These are phyloP conservation scores for Ganoderma sp. DNA, from an alignment of 1,284 basidiomycete species.

Conservation along the genomic window DNA sequence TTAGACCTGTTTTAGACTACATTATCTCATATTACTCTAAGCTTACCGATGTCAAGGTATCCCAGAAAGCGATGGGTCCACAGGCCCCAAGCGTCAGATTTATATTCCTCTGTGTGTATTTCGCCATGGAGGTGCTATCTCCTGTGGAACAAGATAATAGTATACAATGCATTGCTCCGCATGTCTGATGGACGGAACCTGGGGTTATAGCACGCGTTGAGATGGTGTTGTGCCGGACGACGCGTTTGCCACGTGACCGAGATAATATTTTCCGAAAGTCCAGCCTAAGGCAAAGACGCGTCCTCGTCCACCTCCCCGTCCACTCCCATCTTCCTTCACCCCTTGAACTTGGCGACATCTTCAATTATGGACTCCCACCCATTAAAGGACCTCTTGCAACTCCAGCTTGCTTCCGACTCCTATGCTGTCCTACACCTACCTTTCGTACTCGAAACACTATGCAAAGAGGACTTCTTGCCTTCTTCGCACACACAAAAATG, in stretches of 20 bases:
- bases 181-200: not conserved
- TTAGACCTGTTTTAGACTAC: too few species aligned
- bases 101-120: too few species aligned
- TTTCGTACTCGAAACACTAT: conserved; percentile 59
- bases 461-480: conserved; percentile 54
- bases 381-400: conserved; percentile 69
- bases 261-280: conserved; percentile 14
- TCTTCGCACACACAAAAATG: conserved; percentile 76
- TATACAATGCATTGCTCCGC: not conserved
- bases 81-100: too few species aligned
- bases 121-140: too few species aligned
- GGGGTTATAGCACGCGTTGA: not conserved
- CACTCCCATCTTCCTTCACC: not conserved
- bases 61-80: too few species aligned
- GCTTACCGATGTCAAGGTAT: too few species aligned
- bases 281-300: too few species aligned
- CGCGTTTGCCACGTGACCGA: conserved; percentile 32
- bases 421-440: conserved; percentile 63
- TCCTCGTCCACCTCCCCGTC: not conserved
- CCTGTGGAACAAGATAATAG: not conserved
- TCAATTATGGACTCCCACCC: conserved; percentile 47
- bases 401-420: conserved; percentile 71
- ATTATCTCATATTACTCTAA: too few species aligned
- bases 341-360: not conserved
- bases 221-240: conserved; percentile 12